These are phyloP conservation scores for Entomortierella chlamydospora DNA, from an alignment of 192 early-diverging fungal genomes.

Conservation along the genomic window DNA sequence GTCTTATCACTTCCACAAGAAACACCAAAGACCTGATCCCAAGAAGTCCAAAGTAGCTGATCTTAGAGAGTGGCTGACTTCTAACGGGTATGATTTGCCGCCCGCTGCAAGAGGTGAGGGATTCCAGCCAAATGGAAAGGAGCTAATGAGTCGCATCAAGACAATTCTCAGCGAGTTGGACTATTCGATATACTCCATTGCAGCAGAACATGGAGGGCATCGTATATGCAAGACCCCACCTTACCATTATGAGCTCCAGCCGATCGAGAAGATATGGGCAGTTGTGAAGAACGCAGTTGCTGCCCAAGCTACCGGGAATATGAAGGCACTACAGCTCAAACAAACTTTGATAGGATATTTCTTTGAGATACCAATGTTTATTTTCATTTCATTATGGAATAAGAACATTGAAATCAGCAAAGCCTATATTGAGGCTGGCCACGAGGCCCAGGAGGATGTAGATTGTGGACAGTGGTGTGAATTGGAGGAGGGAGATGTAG, in stretches of 20 bases:
- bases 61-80: neutral
- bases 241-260: neutral
- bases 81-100: neutral
- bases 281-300: neutral
- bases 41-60: neutral
- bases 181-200: neutral
- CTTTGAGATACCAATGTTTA: neutral
- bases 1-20: neutral
- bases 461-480: no score
- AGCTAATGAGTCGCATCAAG: no score
- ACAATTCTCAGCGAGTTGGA: neutral
- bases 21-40: neutral
- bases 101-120: neutral
- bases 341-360: neutral
- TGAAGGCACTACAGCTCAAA: neutral
- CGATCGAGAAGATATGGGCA: neutral
- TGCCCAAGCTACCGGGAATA: neutral
- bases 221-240: neutral
- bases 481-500: no score
- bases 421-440: no score
- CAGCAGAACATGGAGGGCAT: neutral
- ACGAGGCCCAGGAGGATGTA: no score
- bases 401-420: no score
- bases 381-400: neutral
- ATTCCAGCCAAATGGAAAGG: no score